Conservation (phyloP, 2,329 filamentous ascomycete genomes). For the Claviceps pazoutovae region DNA sequence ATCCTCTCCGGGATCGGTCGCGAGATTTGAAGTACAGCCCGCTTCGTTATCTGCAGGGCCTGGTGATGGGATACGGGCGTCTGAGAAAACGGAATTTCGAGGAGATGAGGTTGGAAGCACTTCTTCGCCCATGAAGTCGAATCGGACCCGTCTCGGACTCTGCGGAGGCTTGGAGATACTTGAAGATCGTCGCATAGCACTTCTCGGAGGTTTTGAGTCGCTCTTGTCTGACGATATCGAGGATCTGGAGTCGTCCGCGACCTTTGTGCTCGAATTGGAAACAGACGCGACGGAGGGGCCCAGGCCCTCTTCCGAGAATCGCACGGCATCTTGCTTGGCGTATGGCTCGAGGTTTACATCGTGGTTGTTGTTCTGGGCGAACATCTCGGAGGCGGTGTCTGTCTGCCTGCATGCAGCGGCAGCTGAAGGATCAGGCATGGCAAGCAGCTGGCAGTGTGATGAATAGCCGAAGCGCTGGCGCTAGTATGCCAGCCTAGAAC, state of each 20-base stretch:
- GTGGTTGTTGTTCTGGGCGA: not conserved
- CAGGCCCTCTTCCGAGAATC: constrained; percentile 10
- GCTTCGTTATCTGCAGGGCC: constrained; percentile 14
- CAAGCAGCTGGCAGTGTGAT: constrained; percentile 1
- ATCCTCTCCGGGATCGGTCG: constrained; percentile 25
- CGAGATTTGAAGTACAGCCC: constrained; percentile 19
- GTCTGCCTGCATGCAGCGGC: constrained; percentile 5
- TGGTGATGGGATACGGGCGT: constrained; percentile 14
- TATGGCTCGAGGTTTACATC: not conserved
- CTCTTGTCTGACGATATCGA: constrained; percentile 40
- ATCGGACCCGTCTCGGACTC: constrained; percentile 49
- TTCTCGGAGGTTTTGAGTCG: constrained; percentile 34
- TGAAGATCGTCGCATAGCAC: constrained; percentile 43
- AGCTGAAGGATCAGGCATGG: not conserved
- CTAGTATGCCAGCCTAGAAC: not conserved
- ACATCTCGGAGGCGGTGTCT: constrained; percentile 1
- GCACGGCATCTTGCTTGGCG: constrained; percentile 6
- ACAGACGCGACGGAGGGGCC: constrained; percentile 19
- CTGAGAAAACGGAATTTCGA: constrained; percentile 21
- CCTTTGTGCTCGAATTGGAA: constrained; percentile 17
- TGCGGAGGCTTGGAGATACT: constrained; percentile 34
- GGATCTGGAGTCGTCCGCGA: constrained; percentile 34
- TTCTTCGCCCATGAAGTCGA: constrained; percentile 45
- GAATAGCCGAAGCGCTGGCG: not conserved
- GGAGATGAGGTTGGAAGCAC: constrained; percentile 47